Evolutionary conservation across 306 rosid species (phyloP), one percentile per base, ranked within the genome.

Genomic region (Cicer yamashitae): DNA sequence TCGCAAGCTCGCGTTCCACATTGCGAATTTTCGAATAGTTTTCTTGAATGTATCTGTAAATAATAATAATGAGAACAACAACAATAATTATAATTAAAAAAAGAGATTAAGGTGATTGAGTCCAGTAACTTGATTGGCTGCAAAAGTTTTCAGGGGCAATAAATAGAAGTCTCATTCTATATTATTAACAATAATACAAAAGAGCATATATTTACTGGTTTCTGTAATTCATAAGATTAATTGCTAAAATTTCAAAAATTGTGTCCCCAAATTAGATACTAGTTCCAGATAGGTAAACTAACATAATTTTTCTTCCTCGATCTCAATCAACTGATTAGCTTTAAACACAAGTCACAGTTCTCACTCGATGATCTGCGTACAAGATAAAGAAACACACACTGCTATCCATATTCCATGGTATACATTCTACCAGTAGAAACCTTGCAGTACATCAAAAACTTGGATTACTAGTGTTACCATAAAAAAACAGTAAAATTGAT

Each of bases 1-100:
- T 87, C 71, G 87, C 84, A 75, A 94, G 88, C 75, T 91, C 96
- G 45, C 97, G 90, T 77, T 94, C 97, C 12, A 94, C 98, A 85
- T 90, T 88, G 4, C 96, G 98, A 41, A 91, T 94, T 85, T 91
- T 94, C 40, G 97, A 82, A 74, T 91, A 94, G 74, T 94, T 94
- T 77, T 94, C 98, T 77, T 91, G 85, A 43, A 94, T 91, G 76
- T 90, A 94, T 84, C 96, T 94, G 84, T 51, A 71, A 41, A 71
- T 47, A 66, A 51, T 10, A 30, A 65, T 15, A 48, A 5, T 18
- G 18, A 56, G 1, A 9, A 56, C 7, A 56, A 56, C 2, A 56
- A 56, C 20, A 18, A 56, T 8, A 20, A 22, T 30, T 30, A 30
- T 44, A 64, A 17, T 10, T 13, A 71, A 10, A 52, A 3, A 11